Percentiles rank a stretch among this genome's conserved stretches.
Evolutionary conservation across 2,329 filamentous ascomycete species (phyloP).

Genomic region (Sarocladiaceae sp.): DNA sequence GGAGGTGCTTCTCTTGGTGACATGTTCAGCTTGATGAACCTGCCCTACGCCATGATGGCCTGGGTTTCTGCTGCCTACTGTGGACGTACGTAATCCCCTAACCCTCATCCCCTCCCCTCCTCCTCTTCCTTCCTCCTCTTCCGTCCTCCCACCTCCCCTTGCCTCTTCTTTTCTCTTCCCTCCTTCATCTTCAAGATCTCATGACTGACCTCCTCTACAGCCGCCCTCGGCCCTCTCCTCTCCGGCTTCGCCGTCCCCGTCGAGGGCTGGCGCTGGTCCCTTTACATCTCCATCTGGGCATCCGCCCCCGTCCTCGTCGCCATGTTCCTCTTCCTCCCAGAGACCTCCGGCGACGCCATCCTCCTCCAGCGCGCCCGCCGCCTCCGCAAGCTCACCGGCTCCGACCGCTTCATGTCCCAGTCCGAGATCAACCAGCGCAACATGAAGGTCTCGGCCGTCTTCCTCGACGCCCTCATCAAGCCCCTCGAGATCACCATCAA

Average conservation of each 20-base stretch:
- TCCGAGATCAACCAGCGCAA: conserved; percentile 58
- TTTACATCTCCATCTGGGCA: conserved; percentile 59
- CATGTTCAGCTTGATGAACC: conserved; percentile 46
- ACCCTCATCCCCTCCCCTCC: neutral
- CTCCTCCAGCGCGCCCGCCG: conserved; percentile 54
- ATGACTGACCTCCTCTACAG: conserved; percentile 21
- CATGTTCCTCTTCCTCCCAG: conserved; percentile 58
- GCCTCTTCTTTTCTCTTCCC: neutral
- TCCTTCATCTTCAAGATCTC: neutral
- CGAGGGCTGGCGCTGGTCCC: conserved; percentile 57
- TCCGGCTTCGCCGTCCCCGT: conserved; percentile 53
- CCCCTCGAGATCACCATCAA: conserved; percentile 54
- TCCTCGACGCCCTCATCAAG: conserved; percentile 52
- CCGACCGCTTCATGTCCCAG: conserved; percentile 49
- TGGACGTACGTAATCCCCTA: conserved; percentile 27
- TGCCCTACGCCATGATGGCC: conserved; percentile 52
- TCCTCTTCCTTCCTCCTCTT: conserved; percentile 16
- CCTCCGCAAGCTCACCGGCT: conserved; percentile 56
- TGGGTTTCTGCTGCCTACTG: conserved; percentile 52
- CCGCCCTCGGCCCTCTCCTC: conserved; percentile 54
- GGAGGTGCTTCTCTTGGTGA: conserved; percentile 46
- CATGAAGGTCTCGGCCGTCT: conserved; percentile 39
- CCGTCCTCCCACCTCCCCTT: conserved; percentile 36
- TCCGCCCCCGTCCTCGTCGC: conserved; percentile 51
- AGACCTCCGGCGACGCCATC: conserved; percentile 55